Evolutionary conservation across 2,329 filamentous ascomycete genomes (phyloP).

Genomic region (Clonostachys rosea): DNA sequence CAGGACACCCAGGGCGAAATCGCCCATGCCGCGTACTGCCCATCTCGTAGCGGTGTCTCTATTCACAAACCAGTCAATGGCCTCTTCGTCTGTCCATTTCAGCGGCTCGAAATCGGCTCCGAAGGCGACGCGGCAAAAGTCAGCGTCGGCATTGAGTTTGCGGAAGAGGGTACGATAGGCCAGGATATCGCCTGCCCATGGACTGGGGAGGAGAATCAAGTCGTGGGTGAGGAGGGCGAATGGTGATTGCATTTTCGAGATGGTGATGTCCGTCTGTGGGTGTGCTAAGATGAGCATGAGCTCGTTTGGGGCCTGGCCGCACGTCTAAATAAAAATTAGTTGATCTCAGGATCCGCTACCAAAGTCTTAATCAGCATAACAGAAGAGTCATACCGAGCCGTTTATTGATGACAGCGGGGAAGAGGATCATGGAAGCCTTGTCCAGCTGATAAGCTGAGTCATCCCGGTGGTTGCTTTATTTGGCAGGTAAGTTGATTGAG

Average conservation of each 20-base stretch:
- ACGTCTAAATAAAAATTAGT: too few species aligned
- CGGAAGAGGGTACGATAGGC: conserved; percentile 6
- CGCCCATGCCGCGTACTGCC: conserved; percentile 8
- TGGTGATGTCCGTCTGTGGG: too few species aligned
- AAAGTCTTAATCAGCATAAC: too few species aligned
- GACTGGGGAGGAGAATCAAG: conserved; percentile 9
- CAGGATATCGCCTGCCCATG: conserved; percentile 2
- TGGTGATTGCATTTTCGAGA: neutral
- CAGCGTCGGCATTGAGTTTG: conserved; percentile 5
- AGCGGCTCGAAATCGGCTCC: conserved; percentile 3
- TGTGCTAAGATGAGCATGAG: too few species aligned
- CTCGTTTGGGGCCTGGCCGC: too few species aligned
- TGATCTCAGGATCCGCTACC: too few species aligned
- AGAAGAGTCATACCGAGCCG: too few species aligned
- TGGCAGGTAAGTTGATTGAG: too few species aligned
- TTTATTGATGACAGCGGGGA: too few species aligned
- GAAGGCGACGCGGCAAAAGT: conserved; percentile 8
- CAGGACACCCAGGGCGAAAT: conserved; percentile 9
- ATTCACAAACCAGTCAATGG: conserved; percentile 1
- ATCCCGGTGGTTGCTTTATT: too few species aligned
- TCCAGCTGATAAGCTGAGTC: too few species aligned
- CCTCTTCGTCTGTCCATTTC: conserved; percentile 7
- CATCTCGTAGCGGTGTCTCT: conserved; percentile 6
- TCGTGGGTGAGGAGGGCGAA: conserved; percentile 4
- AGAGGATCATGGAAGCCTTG: too few species aligned